These are phyloP conservation scores for Clonostachys rhizophaga DNA, from an alignment of 2,329 filamentous ascomycete species.

Conservation along the genomic window DNA sequence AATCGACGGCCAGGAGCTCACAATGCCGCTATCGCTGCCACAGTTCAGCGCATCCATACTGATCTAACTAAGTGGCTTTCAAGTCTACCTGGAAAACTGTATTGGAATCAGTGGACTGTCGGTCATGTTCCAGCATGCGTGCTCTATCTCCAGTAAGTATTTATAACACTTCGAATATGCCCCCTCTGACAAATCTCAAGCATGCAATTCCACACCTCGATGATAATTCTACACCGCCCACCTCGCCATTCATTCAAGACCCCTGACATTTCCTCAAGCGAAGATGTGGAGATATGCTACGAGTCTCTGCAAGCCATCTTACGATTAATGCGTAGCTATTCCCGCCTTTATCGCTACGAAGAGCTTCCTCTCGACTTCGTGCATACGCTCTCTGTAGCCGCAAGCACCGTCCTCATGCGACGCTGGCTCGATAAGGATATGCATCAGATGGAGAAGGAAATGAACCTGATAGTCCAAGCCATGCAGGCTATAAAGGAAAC, in stretches of 20 bases:
- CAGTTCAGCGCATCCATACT: constrained; percentile 38
- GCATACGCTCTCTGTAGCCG: constrained; percentile 41
- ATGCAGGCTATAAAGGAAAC: constrained; percentile 47
- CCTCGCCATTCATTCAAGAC: constrained; percentile 35
- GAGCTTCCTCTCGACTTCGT: constrained; percentile 41
- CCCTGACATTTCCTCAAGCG: constrained; percentile 27
- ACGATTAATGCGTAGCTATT: constrained; percentile 35
- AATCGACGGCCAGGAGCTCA: constrained; percentile 34
- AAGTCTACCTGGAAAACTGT: constrained; percentile 36
- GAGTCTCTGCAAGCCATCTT: constrained; percentile 39
- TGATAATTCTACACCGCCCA: constrained; percentile 46
- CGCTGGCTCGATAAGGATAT: constrained; percentile 30
- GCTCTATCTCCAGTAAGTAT: constrained; percentile 36
- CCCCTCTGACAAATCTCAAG: constrained; percentile 12
- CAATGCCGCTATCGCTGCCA: constrained; percentile 28
- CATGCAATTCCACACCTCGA: constrained; percentile 43
- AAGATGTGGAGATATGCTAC: constrained; percentile 45
- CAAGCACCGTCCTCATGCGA: constrained; percentile 40
- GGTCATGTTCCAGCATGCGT: constrained; percentile 38
- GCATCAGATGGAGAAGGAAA: constrained; percentile 41
- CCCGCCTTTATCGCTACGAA: constrained; percentile 34
- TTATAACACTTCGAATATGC: too few relatives aligned
- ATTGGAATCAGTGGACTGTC: constrained; percentile 47
- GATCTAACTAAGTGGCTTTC: constrained; percentile 40
- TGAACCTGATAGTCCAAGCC: constrained; percentile 42